Evolutionary conservation across 2,329 filamentous ascomycete genomes (phyloP), one percentile per base, ranked within the genome.

Genomic region (Cercospora zeina): DNA sequence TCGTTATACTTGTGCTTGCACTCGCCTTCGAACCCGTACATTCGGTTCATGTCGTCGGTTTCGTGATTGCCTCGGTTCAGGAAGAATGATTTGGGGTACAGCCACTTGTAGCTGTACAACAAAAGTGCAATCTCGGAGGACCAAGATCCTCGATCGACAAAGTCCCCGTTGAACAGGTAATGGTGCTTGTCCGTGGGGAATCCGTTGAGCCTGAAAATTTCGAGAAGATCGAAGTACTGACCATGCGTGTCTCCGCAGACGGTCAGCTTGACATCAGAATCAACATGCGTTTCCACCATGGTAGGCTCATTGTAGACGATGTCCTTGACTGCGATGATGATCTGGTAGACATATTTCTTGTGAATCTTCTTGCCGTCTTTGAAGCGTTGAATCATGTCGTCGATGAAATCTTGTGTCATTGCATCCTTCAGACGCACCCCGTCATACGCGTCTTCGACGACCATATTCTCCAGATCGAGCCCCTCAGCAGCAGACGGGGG

Each of bases 1-100:
- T 96, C 95, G 75, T 91, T 97, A 79, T 99, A 99, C 80, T 99
- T 99, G 70, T 91, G 91, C 77, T 93, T 95, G 82, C 95, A 97
- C 77, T 99, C 95, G 74, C 95, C 95, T 77, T 99, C 95, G 72
- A 99, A 99, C 16, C 95, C 95, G 75, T 99, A 99, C 58, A 95
- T 93, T 68, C 91, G 87, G 82, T 99, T 99, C 95, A 99, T 99
- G 77, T 86, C 47, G 87, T 85, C 70, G 6, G 95, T 97, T 80
- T 99, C 95, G 79, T 99, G 95, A 78, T 99, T 99, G 70, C 95
- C 95, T 65, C 95, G 87, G 82, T 99, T 99, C 67, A 99, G 81
- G 85, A 96, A 97, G 83, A 99, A 93, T 59, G 83, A 85, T 49
- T 67, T 70, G 7, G 95, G 95, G 59, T 90, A 87, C 71, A 97